Evolutionary conservation across 2,329 filamentous ascomycete genomes (phyloP), one percentile per base, ranked within the genome.

Genomic region (Xylaria sp.): DNA sequence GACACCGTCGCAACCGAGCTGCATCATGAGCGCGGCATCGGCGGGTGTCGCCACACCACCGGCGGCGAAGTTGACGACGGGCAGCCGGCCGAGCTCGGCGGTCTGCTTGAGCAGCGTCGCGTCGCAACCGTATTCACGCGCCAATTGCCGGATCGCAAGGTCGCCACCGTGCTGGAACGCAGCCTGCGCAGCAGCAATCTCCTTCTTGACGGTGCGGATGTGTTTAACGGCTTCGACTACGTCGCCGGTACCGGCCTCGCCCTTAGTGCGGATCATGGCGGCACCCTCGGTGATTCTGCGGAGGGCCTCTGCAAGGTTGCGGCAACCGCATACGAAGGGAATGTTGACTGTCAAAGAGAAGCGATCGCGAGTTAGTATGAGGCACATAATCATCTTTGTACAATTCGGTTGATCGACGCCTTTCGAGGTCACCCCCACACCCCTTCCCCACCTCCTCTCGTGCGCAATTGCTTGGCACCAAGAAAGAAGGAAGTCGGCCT

Each of bases 11-110:
- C 94, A 97, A 62, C 94, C 94, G 65, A 99, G 80, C 81, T 97
- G 93, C 94, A 99, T 99, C 93, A 99, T 78, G 61, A 99, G 80
- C 1, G 94, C 94, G 0, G 94, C 94, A 76, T 99, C 94, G 0
- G 94, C 94, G 0, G 94, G 94, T 0, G 94, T 99, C n/a, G 94
- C 94, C n/a, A 99, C 90, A 59, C 94, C 94, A n/a, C 94, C 94
- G 2, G 94, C 94, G 0, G 94, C 94, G 69, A 99, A 97, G 81
- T 97, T 97, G 65, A 99, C 94, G 0, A 97, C 93, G 2, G 94
- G 94, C 57, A 99, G 80, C 54, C 94, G 83, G 49, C 92, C 92
- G 65, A 95, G 81, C 79, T 92, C 86, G 1, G 92, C 93, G 0
- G 91, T 93, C 80, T 96, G 86, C 74, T 87, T 89, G 39, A 99